phyloP scores from a whole-genome alignment of 805 yeast genomes.

The Metschnikowia picachoensis region DNA sequence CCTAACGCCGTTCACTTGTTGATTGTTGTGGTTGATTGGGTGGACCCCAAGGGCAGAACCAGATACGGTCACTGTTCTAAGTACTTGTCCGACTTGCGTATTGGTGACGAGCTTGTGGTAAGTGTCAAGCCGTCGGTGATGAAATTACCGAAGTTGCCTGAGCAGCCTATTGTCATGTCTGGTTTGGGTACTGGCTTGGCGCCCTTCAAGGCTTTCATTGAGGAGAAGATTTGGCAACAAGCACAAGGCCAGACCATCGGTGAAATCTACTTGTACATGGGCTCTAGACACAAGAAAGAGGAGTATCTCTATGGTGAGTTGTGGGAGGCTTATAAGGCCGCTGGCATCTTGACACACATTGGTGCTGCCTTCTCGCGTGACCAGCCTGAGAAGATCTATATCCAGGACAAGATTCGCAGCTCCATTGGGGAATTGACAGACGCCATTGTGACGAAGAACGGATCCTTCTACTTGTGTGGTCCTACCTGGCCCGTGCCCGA shows the following conservation, averaged over 20 bases:
- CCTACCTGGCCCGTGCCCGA: conserved; percentile 99
- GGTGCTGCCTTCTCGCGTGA: conserved; percentile 99
- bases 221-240: conserved; percentile 91
- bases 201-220: conserved; percentile 96
- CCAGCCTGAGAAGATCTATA: conserved; percentile 90
- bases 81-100: conserved; percentile 70
- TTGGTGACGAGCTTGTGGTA: conserved; percentile 86
- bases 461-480: conserved; percentile 94
- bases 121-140: conserved; percentile 95
- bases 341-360: conserved; percentile 86
- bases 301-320: conserved; percentile 95
- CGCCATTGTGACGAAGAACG: conserved; percentile 73
- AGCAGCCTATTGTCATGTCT: conserved; percentile 92
- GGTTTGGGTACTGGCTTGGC: conserved; percentile 98
- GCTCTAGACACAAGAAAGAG: conserved; percentile 92
- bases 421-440: conserved; percentile 67
- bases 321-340: conserved; percentile 94
- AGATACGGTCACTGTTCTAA: conserved; percentile 95
- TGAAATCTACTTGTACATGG: conserved; percentile 79
- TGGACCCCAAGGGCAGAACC: conserved; percentile 76
- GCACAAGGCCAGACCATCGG: conserved; percentile 88
- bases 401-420: conserved; percentile 89
- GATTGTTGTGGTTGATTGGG: conserved; percentile 96
- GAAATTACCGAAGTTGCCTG: conserved; percentile 86
- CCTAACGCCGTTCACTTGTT: conserved; percentile 87